Percentiles rank a stretch among this genome's conserved stretches.
phyloP scores from a whole-genome alignment of 2,329 filamentous ascomycete species.

The Phoma sp. region DNA sequence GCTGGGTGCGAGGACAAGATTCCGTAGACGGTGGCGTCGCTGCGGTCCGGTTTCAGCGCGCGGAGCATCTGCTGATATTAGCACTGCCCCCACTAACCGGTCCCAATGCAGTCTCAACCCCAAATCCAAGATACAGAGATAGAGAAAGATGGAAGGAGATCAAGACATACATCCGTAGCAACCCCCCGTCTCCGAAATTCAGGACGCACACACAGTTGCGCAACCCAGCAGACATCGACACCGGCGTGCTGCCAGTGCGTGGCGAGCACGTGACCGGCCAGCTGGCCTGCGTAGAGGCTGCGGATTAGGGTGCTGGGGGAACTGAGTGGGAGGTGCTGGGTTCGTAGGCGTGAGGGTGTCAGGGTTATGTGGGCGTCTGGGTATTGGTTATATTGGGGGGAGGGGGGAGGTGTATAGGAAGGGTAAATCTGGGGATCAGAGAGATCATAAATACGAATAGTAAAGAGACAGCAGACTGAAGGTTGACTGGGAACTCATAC shows the following conservation, averaged over 20 bases:
- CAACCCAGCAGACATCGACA: not conserved
- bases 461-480: too few species aligned
- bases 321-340: not conserved
- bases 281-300: not conserved
- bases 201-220: not conserved
- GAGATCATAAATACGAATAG: too few species aligned
- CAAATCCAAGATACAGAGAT: not conserved
- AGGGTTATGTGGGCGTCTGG: too few species aligned
- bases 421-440: too few species aligned
- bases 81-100: too few species aligned
- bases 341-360: not conserved
- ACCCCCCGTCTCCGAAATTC: not conserved
- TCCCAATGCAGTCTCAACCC: too few species aligned
- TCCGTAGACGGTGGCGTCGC: not conserved
- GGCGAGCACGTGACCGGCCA: not conserved
- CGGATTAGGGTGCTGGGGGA: not conserved
- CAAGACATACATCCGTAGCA: not conserved
- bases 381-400: too few species aligned
- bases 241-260: not conserved
- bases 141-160: too few species aligned
- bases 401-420: too few species aligned
- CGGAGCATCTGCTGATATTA: not conserved
- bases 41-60: not conserved
- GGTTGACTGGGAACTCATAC: not conserved
- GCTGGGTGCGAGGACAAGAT: constrained; percentile 2